Evolutionary conservation across 2,329 filamentous ascomycete genomes (phyloP).

Genomic region (Penicillium polonicum): DNA sequence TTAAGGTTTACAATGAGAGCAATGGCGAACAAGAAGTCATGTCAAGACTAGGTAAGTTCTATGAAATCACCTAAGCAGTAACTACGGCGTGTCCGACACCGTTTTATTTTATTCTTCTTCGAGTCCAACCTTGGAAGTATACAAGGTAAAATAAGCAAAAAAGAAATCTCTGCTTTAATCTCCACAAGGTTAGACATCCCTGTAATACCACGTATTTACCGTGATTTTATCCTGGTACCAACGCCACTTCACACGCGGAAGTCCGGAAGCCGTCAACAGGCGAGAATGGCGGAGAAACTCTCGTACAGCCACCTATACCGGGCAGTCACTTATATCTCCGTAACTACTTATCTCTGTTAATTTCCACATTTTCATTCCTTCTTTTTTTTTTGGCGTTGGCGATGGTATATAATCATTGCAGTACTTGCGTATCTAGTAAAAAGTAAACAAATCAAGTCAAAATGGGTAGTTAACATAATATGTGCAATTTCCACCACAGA

Average conservation of each 20-base stretch:
- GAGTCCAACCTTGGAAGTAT: background rate
- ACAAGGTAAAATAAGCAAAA: background rate
- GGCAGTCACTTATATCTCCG: background rate
- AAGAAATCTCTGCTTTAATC: background rate
- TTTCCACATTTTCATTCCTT: background rate
- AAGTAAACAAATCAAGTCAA: background rate
- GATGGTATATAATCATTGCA: background rate
- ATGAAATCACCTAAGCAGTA: background rate
- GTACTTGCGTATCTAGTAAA: background rate
- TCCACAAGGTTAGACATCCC: background rate
- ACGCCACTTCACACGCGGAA: background rate
- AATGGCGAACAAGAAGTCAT: background rate
- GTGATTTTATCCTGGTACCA: background rate
- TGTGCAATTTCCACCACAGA: no score
- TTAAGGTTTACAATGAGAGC: background rate
- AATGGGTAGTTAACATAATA: background rate
- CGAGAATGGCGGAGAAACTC: background rate
- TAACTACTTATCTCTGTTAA: background rate
- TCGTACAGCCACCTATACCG: background rate
- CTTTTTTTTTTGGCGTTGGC: no score
- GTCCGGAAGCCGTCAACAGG: background rate
- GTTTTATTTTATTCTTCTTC: background rate
- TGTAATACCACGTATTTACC: background rate
- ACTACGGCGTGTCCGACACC: background rate
- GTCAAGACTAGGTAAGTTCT: background rate